Conservation (phyloP, 1,284 basidiomycete species). For the Cryptococcus deneoformans region DNA sequence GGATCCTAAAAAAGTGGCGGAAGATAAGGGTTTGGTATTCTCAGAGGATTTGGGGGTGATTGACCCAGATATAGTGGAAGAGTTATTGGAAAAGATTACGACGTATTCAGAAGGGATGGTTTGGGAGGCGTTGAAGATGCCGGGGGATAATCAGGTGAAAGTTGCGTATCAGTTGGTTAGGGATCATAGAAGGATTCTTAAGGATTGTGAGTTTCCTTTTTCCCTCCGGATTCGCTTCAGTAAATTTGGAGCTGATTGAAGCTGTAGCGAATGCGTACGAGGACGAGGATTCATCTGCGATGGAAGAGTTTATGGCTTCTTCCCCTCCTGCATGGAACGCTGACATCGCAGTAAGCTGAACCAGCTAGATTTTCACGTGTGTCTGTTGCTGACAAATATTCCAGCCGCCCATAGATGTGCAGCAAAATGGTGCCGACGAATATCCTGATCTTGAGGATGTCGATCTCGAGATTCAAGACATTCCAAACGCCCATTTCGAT, state of each 20-base stretch:
- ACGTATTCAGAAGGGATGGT: slow-evolving; percentile 79
- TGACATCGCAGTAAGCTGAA: slow-evolving; percentile 36
- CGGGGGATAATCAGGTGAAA: slow-evolving; percentile 93
- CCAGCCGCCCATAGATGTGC: slow-evolving; percentile 14
- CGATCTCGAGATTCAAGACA: slow-evolving; percentile 53
- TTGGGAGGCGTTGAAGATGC: slow-evolving; percentile 74
- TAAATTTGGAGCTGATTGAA: slow-evolving; percentile 1
- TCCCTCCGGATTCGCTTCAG: not conserved
- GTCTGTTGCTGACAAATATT: slow-evolving; percentile 3
- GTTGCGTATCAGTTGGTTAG: slow-evolving; percentile 93
- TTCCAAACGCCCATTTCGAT: slow-evolving; percentile 63
- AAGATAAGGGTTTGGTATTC: slow-evolving; percentile 48
- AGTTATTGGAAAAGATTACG: slow-evolving; percentile 69
- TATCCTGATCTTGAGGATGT: slow-evolving; percentile 60
- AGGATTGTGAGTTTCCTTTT: slow-evolving; percentile 56
- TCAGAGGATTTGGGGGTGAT: slow-evolving; percentile 69
- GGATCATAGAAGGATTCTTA: slow-evolving; percentile 82
- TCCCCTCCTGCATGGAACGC: slow-evolving; percentile 56
- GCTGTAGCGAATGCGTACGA: slow-evolving; percentile 33
- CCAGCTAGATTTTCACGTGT: not conserved
- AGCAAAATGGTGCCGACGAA: slow-evolving; percentile 52
- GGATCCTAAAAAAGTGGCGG: slow-evolving; percentile 43
- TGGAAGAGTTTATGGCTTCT: slow-evolving; percentile 54
- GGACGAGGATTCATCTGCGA: slow-evolving; percentile 48
- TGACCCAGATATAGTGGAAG: slow-evolving; percentile 83